phyloP scores from a whole-genome alignment of 495 filamentous ascomycete genomes.

The Neurospora africana region DNA sequence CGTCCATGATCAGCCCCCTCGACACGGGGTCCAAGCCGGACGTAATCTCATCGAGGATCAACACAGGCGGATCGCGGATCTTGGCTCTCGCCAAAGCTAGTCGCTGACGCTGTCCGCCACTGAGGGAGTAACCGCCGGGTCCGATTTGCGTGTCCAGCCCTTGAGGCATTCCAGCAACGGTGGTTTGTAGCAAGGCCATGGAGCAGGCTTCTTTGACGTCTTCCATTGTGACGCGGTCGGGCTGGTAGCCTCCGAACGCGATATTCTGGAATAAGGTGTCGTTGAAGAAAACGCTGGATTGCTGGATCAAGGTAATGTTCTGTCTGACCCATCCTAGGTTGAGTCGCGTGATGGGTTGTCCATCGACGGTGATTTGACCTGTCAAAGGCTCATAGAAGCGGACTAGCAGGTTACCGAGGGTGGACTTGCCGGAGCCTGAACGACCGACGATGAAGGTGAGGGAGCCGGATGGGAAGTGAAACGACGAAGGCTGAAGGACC shows the following conservation, averaged over 20 bases:
- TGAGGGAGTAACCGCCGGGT: slow-evolving; percentile 56
- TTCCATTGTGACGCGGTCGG: slow-evolving; percentile 35
- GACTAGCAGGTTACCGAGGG: slow-evolving; percentile 67
- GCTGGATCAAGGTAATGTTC: slow-evolving; percentile 76
- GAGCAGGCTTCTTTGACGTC: slow-evolving; percentile 50
- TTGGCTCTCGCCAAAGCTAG: slow-evolving; percentile 65
- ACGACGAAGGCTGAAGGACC: slow-evolving; percentile 45
- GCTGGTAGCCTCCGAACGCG: slow-evolving; percentile 53
- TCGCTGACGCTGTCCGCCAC: slow-evolving; percentile 76
- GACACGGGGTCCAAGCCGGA: slow-evolving; percentile 67
- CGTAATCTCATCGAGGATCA: slow-evolving; percentile 86
- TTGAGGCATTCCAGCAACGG: slow-evolving; percentile 57
- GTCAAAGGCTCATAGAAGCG: slow-evolving; percentile 58
- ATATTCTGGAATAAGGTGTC: slow-evolving; percentile 75
- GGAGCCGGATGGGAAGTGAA: slow-evolving; percentile 62
- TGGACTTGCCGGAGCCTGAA: slow-evolving; percentile 92
- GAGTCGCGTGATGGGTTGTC: slow-evolving; percentile 47
- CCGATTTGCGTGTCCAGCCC: slow-evolving; percentile 69
- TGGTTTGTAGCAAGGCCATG: slow-evolving; percentile 62
- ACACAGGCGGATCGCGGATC: slow-evolving; percentile 66
- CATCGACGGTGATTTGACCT: slow-evolving; percentile 64
- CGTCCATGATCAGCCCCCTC: slow-evolving; percentile 57
- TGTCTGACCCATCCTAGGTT: slow-evolving; percentile 63
- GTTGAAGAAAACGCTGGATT: slow-evolving; percentile 73
- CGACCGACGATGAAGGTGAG: slow-evolving; percentile 76